Percentiles rank a stretch among this genome's conserved stretches.
Conservation (phyloP, 2,329 filamentous ascomycete species). For the Neobulgaria alba region DNA sequence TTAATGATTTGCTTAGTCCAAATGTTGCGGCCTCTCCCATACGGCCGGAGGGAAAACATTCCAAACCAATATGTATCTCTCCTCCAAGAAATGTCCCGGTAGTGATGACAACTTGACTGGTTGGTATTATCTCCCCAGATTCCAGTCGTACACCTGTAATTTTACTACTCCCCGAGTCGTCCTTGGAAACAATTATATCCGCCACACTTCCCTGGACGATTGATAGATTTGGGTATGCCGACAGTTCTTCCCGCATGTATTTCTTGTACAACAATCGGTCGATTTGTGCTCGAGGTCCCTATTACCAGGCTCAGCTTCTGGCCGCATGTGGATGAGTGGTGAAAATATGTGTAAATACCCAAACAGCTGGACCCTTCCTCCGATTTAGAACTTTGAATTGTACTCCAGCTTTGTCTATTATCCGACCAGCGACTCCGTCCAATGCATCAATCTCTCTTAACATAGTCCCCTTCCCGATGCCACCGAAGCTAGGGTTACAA, state of each 20-base stretch:
- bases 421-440: constrained; percentile 77
- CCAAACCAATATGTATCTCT: constrained; percentile 90
- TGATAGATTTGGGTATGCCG: constrained; percentile 66
- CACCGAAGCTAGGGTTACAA: constrained; percentile 93
- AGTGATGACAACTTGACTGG: constrained; percentile 81
- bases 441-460: constrained; percentile 90
- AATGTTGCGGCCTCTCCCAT: constrained; percentile 93
- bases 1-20: constrained; percentile 82
- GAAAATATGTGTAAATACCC: constrained; percentile 38
- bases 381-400: constrained; percentile 87
- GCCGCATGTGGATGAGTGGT: not conserved
- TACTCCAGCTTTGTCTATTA: constrained; percentile 90
- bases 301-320: constrained; percentile 1
- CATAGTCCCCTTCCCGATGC: constrained; percentile 98
- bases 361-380: constrained; percentile 88
- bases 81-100: constrained; percentile 93
- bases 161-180: constrained; percentile 47
- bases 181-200: constrained; percentile 70
- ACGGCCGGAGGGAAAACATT: constrained; percentile 76
- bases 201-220: constrained; percentile 83
- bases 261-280: constrained; percentile 82
- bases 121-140: constrained; percentile 73
- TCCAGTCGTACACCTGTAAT: constrained; percentile 83
- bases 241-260: constrained; percentile 83
- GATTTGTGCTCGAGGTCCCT: constrained; percentile 89